Conservation (phyloP, 2,329 filamentous ascomycete genomes). For the Arthrocladium fulminans region DNA sequence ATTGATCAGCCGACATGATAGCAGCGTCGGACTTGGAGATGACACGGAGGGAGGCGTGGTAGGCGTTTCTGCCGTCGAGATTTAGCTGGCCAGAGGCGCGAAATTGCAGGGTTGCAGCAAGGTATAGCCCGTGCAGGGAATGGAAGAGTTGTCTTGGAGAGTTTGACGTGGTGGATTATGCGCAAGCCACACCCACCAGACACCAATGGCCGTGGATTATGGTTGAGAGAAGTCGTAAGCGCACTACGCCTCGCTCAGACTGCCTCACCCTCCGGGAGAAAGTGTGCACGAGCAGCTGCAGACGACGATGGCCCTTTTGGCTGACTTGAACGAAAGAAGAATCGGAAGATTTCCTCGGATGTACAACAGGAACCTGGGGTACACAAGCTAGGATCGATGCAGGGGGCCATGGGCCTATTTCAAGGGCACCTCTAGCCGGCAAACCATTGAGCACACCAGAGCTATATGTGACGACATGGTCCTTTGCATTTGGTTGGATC, state of each 20-base stretch:
- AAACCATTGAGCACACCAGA: too few species aligned
- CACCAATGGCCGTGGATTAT: neutral
- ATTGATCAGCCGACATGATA: conserved; percentile 3
- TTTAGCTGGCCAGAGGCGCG: neutral
- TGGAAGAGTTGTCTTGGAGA: neutral
- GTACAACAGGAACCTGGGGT: too few species aligned
- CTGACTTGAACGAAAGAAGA: too few species aligned
- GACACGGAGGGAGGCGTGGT: neutral
- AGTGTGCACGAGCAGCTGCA: neutral
- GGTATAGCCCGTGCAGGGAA: neutral
- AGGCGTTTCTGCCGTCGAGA: neutral
- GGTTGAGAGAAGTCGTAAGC: too few species aligned
- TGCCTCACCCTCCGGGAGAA: neutral
- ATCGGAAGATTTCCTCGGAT: too few species aligned
- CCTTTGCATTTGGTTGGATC: too few species aligned
- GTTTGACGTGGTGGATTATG: neutral
- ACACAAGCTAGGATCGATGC: neutral
- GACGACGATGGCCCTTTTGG: neutral
- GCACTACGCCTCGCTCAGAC: neutral
- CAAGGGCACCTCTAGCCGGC: too few species aligned
- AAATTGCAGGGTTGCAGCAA: conserved; percentile 4
- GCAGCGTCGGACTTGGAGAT: neutral
- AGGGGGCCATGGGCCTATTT: neutral
- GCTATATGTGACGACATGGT: too few species aligned
- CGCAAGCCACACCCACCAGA: neutral